Evolutionary conservation across 371 early-diverging fungal species (phyloP).

Genomic region (Funneliformis caledonium): DNA sequence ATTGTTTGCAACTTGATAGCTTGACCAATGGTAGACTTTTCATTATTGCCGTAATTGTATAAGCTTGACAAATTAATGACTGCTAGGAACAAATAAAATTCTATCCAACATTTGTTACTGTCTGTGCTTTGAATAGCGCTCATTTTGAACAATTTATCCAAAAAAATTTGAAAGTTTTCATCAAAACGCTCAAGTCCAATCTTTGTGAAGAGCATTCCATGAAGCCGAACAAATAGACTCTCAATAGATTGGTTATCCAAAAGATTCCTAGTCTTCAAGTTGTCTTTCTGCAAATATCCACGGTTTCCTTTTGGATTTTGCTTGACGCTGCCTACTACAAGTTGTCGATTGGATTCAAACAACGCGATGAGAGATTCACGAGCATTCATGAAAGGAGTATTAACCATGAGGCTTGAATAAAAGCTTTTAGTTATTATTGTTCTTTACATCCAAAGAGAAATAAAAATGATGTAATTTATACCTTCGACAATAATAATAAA

Average conservation of each 20-base stretch:
- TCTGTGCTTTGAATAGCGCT: constrained; percentile 22
- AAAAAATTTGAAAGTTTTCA: constrained; percentile 41
- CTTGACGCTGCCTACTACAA: not conserved
- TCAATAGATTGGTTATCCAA: constrained; percentile 45
- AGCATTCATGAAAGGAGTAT: constrained; percentile 48
- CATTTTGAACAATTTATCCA: constrained; percentile 40
- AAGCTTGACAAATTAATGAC: constrained; percentile 32
- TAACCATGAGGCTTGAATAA: constrained; percentile 45
- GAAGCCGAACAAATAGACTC: constrained; percentile 58
- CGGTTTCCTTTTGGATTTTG: constrained; percentile 12
- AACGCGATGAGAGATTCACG: constrained; percentile 49
- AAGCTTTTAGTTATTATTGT: not conserved
- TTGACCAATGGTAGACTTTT: not conserved
- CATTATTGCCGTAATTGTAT: constrained; percentile 33
- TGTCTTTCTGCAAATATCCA: constrained; percentile 39
- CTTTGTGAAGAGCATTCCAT: constrained; percentile 71
- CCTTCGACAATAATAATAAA: constrained; percentile 53
- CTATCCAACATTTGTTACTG: not conserved
- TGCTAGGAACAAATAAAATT: constrained; percentile 19
- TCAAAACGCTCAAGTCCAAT: constrained; percentile 66
- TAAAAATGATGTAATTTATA: constrained; percentile 22
- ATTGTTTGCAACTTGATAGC: not conserved
- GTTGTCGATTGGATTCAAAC: constrained; percentile 45
- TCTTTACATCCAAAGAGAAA: not conserved
- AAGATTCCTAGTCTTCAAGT: not conserved